Evolutionary conservation across 352 stramenopile genomes (phyloP), one percentile per base, ranked within the genome.

Genomic region (Pilasporangium apinafurcum): DNA sequence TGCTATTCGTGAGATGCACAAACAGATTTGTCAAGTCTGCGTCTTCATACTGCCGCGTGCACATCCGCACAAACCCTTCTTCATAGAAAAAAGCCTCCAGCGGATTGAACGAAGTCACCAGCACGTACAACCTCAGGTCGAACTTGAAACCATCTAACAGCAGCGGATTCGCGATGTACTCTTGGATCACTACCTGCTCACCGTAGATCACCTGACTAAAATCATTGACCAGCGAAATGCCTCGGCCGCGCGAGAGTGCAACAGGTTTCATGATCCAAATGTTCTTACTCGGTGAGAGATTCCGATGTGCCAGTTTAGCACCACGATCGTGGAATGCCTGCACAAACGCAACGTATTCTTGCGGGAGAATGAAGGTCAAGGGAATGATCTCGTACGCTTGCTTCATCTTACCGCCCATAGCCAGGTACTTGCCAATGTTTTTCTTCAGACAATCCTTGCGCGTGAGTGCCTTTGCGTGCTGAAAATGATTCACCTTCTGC

Each of bases 241-340:
- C 92, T 21, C 92, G 79, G 3, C 92, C 92, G 45, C 92, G 73
- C 8, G 83, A 96, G 12, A 96, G 66, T 6, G 86, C 84, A 12
- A 96, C 75, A 7, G 92, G 92, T 44, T 98, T 98, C 64, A 97
- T 87, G 55, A 98, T 97, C 92, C 91, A 98, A 38, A 95, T 78
- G 37, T 96, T 96, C 30, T 82, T 76, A n/a, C 24, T 45, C 10
- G 51, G 17, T 0, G 40, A 45, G 4, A 40, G 38, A 2, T 40
- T 38, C 34, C 31, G 36, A 8, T 16, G 17, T 8, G 33, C 16
- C 16, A 82, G 49, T 20, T 20, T 26, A 14, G 56, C 54, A 21
- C 46, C 45, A 8, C 74, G 68, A 16, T 70, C 67, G 36, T 89
- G 78, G 40, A 93, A 97, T 3, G 82, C 78, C 32, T 90, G 60